These are phyloP conservation scores for Knufia fluminis DNA, from an alignment of 2,329 filamentous ascomycete species.

Conservation along the genomic window DNA sequence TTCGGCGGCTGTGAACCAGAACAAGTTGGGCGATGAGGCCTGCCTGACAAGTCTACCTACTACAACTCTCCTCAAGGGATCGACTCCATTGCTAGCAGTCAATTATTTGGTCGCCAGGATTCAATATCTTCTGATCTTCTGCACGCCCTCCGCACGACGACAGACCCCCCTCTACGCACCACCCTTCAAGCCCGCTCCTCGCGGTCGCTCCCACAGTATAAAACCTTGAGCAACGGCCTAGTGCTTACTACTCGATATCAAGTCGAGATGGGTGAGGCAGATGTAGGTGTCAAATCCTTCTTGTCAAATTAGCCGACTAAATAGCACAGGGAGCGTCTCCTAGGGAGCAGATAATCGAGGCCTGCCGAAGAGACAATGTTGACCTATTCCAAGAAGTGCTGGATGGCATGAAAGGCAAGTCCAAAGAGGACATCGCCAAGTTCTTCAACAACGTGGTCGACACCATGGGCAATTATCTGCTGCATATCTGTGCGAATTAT, in stretches of 20 bases:
- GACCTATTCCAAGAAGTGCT: conserved; percentile 73
- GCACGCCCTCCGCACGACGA: no score
- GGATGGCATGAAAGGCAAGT: conserved; percentile 48
- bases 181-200: no score
- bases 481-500: conserved; percentile 77
- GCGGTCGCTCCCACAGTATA: no score
- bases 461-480: conserved; percentile 75
- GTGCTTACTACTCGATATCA: no score
- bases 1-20: background rate
- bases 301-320: conserved; percentile 3
- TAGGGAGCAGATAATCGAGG: conserved; percentile 79
- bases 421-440: conserved; percentile 55
- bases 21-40: background rate
- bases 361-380: conserved; percentile 85
- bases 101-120: no score
- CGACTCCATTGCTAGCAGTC: no score
- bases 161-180: no score
- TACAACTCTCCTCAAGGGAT: no score
- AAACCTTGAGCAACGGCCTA: no score
- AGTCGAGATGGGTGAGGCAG: conserved; percentile 36
- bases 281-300: conserved; percentile 27
- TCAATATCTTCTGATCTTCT: no score
- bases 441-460: conserved; percentile 82
- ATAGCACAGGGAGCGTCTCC: conserved; percentile 65
- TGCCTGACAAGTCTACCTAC: background rate